Evolutionary conservation across 1,284 basidiomycete genomes (phyloP).

Genomic region (Trichosporon coremiiforme): DNA sequence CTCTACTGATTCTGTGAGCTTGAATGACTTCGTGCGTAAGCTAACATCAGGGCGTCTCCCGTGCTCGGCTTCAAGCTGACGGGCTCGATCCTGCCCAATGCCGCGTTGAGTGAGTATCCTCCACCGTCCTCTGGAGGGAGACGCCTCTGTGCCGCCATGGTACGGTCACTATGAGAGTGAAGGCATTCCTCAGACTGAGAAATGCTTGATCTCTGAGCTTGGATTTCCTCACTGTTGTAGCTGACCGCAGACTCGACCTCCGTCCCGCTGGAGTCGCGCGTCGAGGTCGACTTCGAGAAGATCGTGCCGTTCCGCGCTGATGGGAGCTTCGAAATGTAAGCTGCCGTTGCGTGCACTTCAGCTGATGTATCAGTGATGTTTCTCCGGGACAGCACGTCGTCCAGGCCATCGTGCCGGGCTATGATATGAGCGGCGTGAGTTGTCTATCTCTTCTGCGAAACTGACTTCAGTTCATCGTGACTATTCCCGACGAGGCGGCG

Average conservation of each 20-base stretch:
- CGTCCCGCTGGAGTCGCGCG: conserved; percentile 37
- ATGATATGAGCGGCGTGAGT: conserved; percentile 20
- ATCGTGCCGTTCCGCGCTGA: conserved; percentile 41
- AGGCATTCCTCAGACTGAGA: too few species aligned
- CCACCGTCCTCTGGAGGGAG: background rate
- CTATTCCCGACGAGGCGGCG: background rate
- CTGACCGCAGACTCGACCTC: conserved; percentile 23
- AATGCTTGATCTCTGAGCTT: too few species aligned
- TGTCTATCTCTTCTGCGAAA: background rate
- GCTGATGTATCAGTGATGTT: conserved; percentile 35
- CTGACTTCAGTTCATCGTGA: conserved; percentile 12
- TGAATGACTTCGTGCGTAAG: background rate
- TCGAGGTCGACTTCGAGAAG: conserved; percentile 39
- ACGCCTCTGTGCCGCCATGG: background rate
- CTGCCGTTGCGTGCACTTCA: too few species aligned
- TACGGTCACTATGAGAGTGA: too few species aligned
- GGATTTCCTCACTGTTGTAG: too few species aligned
- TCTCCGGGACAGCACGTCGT: conserved; percentile 44
- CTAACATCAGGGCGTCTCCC: conserved; percentile 15
- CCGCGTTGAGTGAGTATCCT: conserved; percentile 19
- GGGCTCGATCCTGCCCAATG: conserved; percentile 16
- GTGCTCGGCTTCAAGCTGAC: conserved; percentile 16
- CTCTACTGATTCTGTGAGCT: background rate
- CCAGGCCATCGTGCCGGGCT: conserved; percentile 40
- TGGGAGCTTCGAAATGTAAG: conserved; percentile 49